phyloP scores from a whole-genome alignment of 306 rosid genomes.

The Rosa persica region DNA sequence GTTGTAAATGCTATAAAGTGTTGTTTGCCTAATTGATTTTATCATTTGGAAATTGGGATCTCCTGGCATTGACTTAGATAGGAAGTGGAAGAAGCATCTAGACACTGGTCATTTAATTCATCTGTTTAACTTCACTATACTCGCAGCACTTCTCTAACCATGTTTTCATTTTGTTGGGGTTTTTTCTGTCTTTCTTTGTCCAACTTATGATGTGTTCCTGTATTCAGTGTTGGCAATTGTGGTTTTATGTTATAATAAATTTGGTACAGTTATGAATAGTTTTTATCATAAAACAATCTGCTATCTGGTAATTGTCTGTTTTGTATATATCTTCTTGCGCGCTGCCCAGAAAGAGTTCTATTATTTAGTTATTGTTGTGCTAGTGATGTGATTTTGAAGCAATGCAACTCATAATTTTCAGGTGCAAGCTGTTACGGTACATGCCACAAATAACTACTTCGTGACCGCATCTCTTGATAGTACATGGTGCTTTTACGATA shows the following conservation, averaged over 20 bases:
- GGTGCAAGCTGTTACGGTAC: slow-evolving; percentile 99
- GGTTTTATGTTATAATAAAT: background rate
- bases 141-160: background rate
- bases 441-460: slow-evolving; percentile 87
- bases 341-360: background rate
- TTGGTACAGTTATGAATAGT: background rate
- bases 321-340: background rate
- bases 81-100: too few species aligned
- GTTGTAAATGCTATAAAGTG: background rate
- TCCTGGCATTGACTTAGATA: background rate
- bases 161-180: background rate
- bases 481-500: slow-evolving; percentile 95
- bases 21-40: background rate
- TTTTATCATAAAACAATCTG: background rate
- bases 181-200: background rate
- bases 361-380: background rate
- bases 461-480: slow-evolving; percentile 96
- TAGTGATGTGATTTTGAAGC: background rate
- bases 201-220: background rate
- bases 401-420: slow-evolving; percentile 32
- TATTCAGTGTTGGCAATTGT: background rate
- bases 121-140: background rate
- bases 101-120: background rate
- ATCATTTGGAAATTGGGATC: background rate
- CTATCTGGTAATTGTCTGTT: background rate